Conservation (phyloP, 371 early-diverging fungal species). For the Mucor ambiguus region DNA sequence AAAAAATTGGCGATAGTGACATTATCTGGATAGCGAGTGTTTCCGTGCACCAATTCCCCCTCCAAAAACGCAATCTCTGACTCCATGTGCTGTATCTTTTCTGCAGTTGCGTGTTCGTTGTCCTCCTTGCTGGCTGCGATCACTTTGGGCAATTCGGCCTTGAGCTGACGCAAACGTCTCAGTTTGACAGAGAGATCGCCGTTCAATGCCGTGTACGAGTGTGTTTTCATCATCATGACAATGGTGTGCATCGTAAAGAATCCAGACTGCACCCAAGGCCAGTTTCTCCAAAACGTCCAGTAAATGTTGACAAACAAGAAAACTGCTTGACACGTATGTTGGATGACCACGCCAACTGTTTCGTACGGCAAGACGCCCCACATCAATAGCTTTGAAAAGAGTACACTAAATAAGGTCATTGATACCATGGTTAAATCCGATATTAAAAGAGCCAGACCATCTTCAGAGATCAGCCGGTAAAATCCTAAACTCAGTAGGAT, state of each 20-base stretch:
- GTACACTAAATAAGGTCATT: slow-evolving; percentile 60
- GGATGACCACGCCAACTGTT: slow-evolving; percentile 58
- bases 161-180: slow-evolving; percentile 40
- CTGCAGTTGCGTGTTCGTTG: slow-evolving; percentile 1
- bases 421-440: slow-evolving; percentile 72
- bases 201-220: slow-evolving; percentile 84
- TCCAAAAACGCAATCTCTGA: slow-evolving; percentile 60
- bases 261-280: slow-evolving; percentile 93
- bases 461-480: slow-evolving; percentile 69
- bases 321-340: slow-evolving; percentile 70
- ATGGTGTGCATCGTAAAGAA: slow-evolving; percentile 88
- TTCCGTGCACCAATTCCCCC: slow-evolving; percentile 61
- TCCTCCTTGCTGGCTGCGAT: slow-evolving; percentile 17
- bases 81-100: slow-evolving; percentile 32
- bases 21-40: slow-evolving; percentile 77
- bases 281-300: slow-evolving; percentile 74
- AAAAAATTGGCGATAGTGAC: slow-evolving; percentile 81
- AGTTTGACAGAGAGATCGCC: slow-evolving; percentile 65
- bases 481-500: slow-evolving; percentile 61
- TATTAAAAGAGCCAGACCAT: slow-evolving; percentile 61
- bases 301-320: slow-evolving; percentile 67
- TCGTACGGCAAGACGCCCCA: slow-evolving; percentile 60
- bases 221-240: slow-evolving; percentile 94
- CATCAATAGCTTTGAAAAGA: slow-evolving; percentile 61
- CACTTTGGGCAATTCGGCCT: slow-evolving; percentile 34